Conservation (phyloP, 2,329 filamentous ascomycete species). For the Aureobasidium sp. region DNA sequence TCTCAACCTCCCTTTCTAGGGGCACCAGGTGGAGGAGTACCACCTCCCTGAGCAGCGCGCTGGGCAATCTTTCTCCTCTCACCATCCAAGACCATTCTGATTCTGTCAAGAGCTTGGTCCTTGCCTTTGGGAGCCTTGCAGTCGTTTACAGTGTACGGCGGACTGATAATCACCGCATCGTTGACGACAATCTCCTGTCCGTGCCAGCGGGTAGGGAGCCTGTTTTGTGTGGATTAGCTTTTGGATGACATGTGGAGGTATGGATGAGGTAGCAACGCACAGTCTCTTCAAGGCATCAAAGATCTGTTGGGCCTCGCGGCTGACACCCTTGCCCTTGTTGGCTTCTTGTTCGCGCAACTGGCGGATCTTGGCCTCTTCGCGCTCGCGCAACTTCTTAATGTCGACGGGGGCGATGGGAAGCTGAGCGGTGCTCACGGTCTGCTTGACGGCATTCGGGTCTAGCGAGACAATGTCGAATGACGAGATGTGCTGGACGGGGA, state of each 20-base stretch:
- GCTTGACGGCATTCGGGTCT: conserved; percentile 30
- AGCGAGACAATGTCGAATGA: conserved; percentile 46
- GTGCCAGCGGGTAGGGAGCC: conserved; percentile 50
- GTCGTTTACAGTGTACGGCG: conserved; percentile 50
- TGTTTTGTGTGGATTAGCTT: conserved; percentile 14
- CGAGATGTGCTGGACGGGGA: conserved; percentile 51
- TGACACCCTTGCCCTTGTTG: conserved; percentile 52
- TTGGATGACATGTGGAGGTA: neutral
- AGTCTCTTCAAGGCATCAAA: conserved; percentile 53
- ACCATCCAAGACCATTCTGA: conserved; percentile 39
- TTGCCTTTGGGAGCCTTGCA: conserved; percentile 39
- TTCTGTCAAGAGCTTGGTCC: conserved; percentile 32
- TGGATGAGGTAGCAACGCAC: conserved; percentile 26
- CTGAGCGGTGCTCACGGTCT: conserved; percentile 14
- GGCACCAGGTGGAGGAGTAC: neutral
- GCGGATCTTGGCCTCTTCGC: conserved; percentile 47
- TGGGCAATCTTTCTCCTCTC: conserved; percentile 34
- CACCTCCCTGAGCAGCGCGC: neutral
- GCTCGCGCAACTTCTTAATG: conserved; percentile 42
- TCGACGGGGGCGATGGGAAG: conserved; percentile 45
- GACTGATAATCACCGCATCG: conserved; percentile 49
- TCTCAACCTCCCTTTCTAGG: conserved; percentile 12
- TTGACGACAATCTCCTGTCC: conserved; percentile 50
- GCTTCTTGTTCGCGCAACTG: conserved; percentile 49
- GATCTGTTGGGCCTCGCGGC: conserved; percentile 52